These are phyloP conservation scores for Eudorina sp. DNA, from an alignment of 139 green algal genomes.

Conservation along the genomic window DNA sequence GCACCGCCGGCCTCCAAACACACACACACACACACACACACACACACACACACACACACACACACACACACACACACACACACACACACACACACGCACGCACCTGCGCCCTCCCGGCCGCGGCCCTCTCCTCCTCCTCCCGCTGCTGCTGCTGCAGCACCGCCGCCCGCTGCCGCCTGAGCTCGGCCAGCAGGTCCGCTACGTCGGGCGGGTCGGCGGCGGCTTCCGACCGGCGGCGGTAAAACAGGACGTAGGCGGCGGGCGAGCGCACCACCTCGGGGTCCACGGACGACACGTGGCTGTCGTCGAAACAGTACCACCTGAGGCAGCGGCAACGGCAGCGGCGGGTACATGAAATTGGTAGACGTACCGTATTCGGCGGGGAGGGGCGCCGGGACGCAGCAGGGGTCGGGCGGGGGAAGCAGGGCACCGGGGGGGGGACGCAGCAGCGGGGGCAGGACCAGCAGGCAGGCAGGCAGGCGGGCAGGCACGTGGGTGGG, in stretches of 20 bases:
- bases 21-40: too few relatives aligned
- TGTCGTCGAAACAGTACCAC: slow-evolving; percentile 95
- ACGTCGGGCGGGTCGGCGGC: background rate
- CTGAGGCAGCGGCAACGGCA: slow-evolving; percentile 16
- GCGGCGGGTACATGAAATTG: too few relatives aligned
- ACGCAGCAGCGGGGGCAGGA: background rate
- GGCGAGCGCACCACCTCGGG: slow-evolving; percentile 51
- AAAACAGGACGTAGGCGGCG: slow-evolving; percentile 97
- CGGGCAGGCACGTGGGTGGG: too few relatives aligned
- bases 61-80: too few relatives aligned
- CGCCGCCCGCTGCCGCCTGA: background rate
- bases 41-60: too few relatives aligned
- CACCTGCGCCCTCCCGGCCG: background rate
- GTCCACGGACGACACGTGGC: slow-evolving; percentile 55
- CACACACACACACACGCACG: too few relatives aligned
- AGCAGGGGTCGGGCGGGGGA: too few relatives aligned
- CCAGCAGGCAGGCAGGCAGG: too few relatives aligned
- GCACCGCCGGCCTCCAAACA: too few relatives aligned
- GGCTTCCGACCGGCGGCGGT: slow-evolving; percentile 57
- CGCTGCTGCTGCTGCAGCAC: too few relatives aligned
- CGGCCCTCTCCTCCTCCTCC: background rate
- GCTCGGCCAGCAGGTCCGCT: background rate
- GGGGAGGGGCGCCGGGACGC: too few relatives aligned
- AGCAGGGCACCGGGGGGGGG: background rate
- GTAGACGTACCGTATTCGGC: too few relatives aligned